phyloP scores from a whole-genome alignment of 331 rosid species.

The Rosa hybrid region DNA sequence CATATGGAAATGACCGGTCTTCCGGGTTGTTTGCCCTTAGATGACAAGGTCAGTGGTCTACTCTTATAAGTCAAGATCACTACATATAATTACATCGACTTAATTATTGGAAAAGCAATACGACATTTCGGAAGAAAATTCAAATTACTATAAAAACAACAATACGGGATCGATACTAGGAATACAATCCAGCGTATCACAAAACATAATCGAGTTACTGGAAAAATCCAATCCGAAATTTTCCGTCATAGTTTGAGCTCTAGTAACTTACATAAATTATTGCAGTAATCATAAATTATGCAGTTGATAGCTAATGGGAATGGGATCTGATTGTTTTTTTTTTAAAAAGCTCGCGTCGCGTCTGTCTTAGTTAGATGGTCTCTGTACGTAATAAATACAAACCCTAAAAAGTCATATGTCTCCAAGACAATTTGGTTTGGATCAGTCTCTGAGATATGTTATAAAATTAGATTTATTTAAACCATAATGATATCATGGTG shows the following conservation, averaged over 20 bases:
- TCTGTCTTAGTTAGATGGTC: background rate
- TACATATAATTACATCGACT: too few species aligned
- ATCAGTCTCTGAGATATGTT: constrained; percentile 10
- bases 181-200: too few species aligned
- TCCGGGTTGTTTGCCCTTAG: background rate
- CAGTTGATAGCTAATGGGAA: background rate
- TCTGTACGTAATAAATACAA: background rate
- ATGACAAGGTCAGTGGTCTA: background rate
- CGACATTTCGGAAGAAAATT: too few species aligned
- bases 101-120: too few species aligned
- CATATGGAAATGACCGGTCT: background rate
- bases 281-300: background rate
- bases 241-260: background rate
- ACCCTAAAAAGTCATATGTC: background rate
- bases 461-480: constrained; percentile 7
- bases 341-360: background rate
- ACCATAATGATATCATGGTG: constrained; percentile 21
- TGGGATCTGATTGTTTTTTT: background rate
- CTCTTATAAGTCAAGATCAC: too few species aligned
- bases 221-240: background rate
- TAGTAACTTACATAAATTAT: background rate
- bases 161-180: too few species aligned
- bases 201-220: too few species aligned
- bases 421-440: constrained; percentile 10
- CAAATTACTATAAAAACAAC: too few species aligned